Percentiles rank a stretch among this genome's conserved stretches.
phyloP scores from a whole-genome alignment of 441 rosid genomes.

The Erodium trifolium region DNA sequence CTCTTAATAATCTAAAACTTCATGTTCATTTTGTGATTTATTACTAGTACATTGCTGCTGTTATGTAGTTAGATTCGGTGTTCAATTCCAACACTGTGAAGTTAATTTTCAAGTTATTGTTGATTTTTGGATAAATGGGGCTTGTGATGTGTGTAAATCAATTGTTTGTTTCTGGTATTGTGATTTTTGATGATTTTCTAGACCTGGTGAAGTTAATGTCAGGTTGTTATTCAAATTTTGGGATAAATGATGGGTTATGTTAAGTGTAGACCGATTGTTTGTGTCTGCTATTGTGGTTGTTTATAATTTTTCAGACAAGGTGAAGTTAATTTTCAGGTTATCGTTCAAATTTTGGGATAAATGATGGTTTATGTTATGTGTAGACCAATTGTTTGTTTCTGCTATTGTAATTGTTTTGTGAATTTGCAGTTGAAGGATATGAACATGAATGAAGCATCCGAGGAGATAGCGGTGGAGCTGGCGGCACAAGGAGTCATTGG shows the following conservation, averaged over 20 bases:
- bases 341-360: too few species aligned
- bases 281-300: too few species aligned
- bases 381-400: neutral
- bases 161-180: too few species aligned
- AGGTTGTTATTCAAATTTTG: too few species aligned
- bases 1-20: too few species aligned
- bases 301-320: too few species aligned
- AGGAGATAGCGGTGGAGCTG: conserved; percentile 80
- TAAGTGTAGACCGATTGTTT: neutral
- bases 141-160: too few species aligned
- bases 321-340: too few species aligned
- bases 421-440: conserved; percentile 59
- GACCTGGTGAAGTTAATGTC: too few species aligned
- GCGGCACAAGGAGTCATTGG: conserved; percentile 94
- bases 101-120: neutral
- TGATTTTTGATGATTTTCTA: too few species aligned
- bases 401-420: neutral
- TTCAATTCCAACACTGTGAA: neutral
- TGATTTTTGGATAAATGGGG: too few species aligned
- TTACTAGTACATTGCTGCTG: neutral
- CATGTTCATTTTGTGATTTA: neutral
- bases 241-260: too few species aligned
- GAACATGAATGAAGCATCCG: conserved; percentile 87
- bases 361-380: neutral
- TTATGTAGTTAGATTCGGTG: neutral